These are phyloP conservation scores for Salix koriyanagi DNA, from an alignment of 345 rosid species.

Conservation along the genomic window DNA sequence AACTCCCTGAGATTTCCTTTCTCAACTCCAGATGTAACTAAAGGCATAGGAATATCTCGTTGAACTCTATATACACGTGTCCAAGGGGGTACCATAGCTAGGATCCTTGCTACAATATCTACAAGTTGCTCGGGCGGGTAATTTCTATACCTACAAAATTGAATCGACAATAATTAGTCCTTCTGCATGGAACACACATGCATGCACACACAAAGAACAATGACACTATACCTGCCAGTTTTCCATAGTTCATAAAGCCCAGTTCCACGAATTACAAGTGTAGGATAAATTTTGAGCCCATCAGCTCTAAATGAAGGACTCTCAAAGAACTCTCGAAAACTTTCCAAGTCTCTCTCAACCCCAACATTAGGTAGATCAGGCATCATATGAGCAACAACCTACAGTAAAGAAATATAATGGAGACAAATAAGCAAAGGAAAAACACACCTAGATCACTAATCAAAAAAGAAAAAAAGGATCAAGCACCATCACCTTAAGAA, in stretches of 20 bases:
- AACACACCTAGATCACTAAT: background rate
- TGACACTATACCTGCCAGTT: slow-evolving; percentile 67
- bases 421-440: background rate
- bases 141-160: slow-evolving; percentile 67
- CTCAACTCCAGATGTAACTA: slow-evolving; percentile 98
- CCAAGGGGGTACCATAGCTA: slow-evolving; percentile 99
- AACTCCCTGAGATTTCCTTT: slow-evolving; percentile 98
- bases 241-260: slow-evolving; percentile 98
- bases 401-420: slow-evolving; percentile 22
- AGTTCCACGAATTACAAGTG: slow-evolving; percentile 97
- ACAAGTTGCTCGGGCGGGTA: slow-evolving; percentile 98
- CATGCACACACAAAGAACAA: background rate
- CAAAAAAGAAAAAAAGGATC: background rate
- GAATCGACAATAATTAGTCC: background rate
- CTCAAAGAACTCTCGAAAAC: slow-evolving; percentile 93
- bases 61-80: slow-evolving; percentile 99
- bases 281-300: slow-evolving; percentile 97
- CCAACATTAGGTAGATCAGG: slow-evolving; percentile 99
- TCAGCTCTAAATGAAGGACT: slow-evolving; percentile 94
- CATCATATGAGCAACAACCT: slow-evolving; percentile 99
- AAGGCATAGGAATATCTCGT: slow-evolving; percentile 97
- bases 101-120: slow-evolving; percentile 92
- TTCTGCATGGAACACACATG: background rate
- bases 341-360: slow-evolving; percentile 93
- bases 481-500: background rate